These are phyloP conservation scores for Botrytis deweyae DNA, from an alignment of 2,329 filamentous ascomycete species.

Conservation along the genomic window DNA sequence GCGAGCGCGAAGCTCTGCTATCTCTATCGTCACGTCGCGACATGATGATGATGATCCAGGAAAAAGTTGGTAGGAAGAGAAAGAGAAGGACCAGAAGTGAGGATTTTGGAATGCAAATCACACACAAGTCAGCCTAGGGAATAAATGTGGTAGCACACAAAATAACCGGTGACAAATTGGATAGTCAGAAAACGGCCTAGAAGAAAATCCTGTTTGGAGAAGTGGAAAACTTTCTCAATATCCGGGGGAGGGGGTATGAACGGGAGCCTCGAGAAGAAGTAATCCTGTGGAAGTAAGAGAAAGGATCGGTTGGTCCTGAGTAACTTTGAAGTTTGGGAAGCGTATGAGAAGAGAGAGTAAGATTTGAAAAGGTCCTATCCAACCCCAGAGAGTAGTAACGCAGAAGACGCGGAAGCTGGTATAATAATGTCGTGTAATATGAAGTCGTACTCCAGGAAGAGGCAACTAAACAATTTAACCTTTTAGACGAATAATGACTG, in stretches of 20 bases:
- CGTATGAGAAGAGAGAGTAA: constrained; percentile 1
- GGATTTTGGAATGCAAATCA: constrained; percentile 36
- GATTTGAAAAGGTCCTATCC: constrained; percentile 14
- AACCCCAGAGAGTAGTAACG: constrained; percentile 31
- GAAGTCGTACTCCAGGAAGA: not conserved
- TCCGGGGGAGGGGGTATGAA: constrained; percentile 17
- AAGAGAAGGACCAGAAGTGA: constrained; percentile 35
- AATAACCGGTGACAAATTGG: constrained; percentile 24
- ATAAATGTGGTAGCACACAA: constrained; percentile 34
- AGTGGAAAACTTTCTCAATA: constrained; percentile 17
- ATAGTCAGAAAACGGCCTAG: constrained; percentile 25
- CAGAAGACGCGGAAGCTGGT: constrained; percentile 10
- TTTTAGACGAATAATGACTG: constrained; percentile 26
- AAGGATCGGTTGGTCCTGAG: constrained; percentile 24
- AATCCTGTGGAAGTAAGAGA: constrained; percentile 21
- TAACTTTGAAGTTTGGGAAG: not conserved
- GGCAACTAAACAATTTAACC: constrained; percentile 29
- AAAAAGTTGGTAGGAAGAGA: constrained; percentile 37
- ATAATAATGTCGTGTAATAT: constrained; percentile 19
- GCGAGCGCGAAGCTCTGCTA: constrained; percentile 33
- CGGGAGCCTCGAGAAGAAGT: constrained; percentile 35
- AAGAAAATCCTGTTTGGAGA: constrained; percentile 17
- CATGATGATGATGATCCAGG: constrained; percentile 27
- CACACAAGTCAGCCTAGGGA: constrained; percentile 39
- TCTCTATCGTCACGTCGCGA: constrained; percentile 27